Evolutionary conservation across 768 basidiomycete genomes (phyloP).

Genomic region (Suillus tomentosus): DNA sequence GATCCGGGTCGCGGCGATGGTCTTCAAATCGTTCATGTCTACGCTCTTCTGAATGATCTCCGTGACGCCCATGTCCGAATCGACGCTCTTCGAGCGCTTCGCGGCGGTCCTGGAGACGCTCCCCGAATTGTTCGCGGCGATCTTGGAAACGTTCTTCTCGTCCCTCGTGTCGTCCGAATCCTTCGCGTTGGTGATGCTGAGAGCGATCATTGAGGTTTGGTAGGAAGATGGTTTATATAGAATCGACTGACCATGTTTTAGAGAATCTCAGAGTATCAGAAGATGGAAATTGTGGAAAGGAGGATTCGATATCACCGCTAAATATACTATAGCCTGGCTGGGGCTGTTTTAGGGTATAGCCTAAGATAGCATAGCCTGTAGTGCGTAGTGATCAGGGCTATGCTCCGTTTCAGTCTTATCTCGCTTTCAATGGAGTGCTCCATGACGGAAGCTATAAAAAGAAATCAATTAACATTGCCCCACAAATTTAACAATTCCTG

Average conservation of each 20-base stretch:
- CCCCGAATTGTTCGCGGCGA: conserved; percentile 12
- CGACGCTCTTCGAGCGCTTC: conserved; percentile 18
- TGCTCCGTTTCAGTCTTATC: not conserved
- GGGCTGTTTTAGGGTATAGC: not conserved
- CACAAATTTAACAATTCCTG: not conserved
- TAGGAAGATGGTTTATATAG: not conserved
- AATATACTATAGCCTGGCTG: not conserved
- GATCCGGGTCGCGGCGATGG: conserved; percentile 7
- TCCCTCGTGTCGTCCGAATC: conserved; percentile 12
- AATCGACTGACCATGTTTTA: not conserved
- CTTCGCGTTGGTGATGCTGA: not conserved
- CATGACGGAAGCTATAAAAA: not conserved
- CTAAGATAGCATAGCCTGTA: not conserved
- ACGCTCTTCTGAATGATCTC: not conserved
- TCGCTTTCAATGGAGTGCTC: no score
- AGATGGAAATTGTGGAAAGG: not conserved
- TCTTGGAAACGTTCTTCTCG: conserved; percentile 16
- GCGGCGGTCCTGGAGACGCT: conserved; percentile 13
- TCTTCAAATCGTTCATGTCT: not conserved
- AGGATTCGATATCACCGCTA: not conserved
- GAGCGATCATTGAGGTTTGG: not conserved
- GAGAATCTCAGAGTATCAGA: not conserved
- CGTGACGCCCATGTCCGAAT: conserved; percentile 6
- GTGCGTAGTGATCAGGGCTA: not conserved
- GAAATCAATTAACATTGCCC: no score